Conservation (phyloP, 2,329 filamentous ascomycete species). For the Phyllosticta paracitricarpa region DNA sequence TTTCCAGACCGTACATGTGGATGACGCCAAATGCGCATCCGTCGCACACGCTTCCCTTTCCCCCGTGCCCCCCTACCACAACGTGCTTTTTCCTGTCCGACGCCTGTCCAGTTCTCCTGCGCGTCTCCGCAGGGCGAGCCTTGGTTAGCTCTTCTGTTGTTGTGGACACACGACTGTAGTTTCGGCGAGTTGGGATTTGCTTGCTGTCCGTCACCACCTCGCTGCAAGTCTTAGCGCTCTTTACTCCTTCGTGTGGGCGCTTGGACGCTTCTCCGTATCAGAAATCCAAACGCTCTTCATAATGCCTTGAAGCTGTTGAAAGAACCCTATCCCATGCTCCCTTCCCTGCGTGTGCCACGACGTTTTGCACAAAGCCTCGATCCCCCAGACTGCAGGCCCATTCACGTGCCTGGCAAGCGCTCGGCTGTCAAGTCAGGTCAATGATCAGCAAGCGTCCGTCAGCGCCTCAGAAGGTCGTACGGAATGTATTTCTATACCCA, state of each 20-base stretch:
- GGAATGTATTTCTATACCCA: conserved; percentile 6
- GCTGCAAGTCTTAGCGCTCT: too few relatives aligned
- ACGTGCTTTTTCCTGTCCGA: not conserved
- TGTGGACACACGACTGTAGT: too few relatives aligned
- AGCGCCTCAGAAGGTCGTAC: conserved; percentile 8
- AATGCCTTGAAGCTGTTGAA: too few relatives aligned
- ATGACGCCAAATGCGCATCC: not conserved
- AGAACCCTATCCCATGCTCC: too few relatives aligned
- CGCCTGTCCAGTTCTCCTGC: not conserved
- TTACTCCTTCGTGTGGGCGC: too few relatives aligned
- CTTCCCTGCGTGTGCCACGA: too few relatives aligned
- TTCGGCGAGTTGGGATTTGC: too few relatives aligned
- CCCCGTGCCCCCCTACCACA: not conserved
- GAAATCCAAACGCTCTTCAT: too few relatives aligned
- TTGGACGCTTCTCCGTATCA: too few relatives aligned
- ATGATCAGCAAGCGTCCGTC: not conserved
- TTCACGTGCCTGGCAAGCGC: not conserved
- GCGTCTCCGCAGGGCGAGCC: not conserved
- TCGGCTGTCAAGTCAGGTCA: not conserved
- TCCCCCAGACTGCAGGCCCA: not conserved
- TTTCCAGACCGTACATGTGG: not conserved
- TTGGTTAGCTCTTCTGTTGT: not conserved
- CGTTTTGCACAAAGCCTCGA: not conserved
- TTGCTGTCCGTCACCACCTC: too few relatives aligned
- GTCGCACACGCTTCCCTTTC: not conserved